A percentile compares a stretch with the other conserved stretches of the same genome.
These are phyloP conservation scores for Candida freyschussii DNA, from an alignment of 1,139 yeast genomes.

Conservation along the genomic window DNA sequence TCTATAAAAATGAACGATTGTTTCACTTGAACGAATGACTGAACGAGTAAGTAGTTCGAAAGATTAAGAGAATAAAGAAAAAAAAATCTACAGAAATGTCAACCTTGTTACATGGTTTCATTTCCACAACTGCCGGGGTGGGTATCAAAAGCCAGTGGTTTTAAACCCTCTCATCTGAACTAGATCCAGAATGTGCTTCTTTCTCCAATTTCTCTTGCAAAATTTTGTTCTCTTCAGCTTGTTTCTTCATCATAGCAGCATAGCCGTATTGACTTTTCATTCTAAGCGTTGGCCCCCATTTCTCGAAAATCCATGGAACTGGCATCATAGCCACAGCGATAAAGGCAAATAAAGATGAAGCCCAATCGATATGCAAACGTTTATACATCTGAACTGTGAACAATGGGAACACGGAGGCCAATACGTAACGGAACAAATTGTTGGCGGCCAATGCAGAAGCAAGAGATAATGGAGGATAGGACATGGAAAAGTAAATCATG, in stretches of 20 bases:
- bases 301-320: slow-evolving; percentile 60
- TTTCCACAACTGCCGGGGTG: too few relatives aligned
- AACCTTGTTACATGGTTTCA: too few relatives aligned
- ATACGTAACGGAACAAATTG: slow-evolving; percentile 59
- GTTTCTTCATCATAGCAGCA: slow-evolving; percentile 40
- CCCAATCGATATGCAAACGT: slow-evolving; percentile 69
- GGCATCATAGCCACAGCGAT: slow-evolving; percentile 65
- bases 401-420: slow-evolving; percentile 61
- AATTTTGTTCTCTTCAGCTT: slow-evolving; percentile 27
- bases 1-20: too few relatives aligned
- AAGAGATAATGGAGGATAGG: slow-evolving; percentile 69
- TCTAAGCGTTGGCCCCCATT: slow-evolving; percentile 52
- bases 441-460: slow-evolving; percentile 82
- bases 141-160: too few relatives aligned
- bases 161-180: slow-evolving; percentile 7
- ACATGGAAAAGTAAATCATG: slow-evolving; percentile 63
- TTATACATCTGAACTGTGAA: slow-evolving; percentile 75
- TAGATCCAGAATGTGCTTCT: slow-evolving; percentile 6
- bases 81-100: too few relatives aligned
- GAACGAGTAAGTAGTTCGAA: too few relatives aligned
- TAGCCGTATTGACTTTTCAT: slow-evolving; percentile 53
- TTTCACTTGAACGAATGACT: too few relatives aligned
- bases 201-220: slow-evolving; percentile 10
- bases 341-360: slow-evolving; percentile 69
- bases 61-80: too few relatives aligned